A percentile compares a stretch with the other conserved stretches of the same genome.
Conservation (phyloP, 1,139 yeast species). For the Blastobotrys ciferrii region DNA sequence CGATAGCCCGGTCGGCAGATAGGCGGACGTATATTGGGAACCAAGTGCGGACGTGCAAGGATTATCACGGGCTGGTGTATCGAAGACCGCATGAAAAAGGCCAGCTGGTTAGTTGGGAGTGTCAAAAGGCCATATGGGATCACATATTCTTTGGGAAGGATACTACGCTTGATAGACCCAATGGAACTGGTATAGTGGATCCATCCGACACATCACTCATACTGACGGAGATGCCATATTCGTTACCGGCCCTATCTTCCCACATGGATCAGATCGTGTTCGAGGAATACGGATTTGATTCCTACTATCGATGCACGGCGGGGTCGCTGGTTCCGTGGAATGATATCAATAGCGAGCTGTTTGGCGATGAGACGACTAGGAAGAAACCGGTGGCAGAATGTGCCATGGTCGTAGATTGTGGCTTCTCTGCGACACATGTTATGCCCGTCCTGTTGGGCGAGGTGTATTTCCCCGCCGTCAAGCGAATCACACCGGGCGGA, state of each 20-base stretch:
- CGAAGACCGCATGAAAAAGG: slow-evolving; percentile 84
- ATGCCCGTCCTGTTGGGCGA: slow-evolving; percentile 80
- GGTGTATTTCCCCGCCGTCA: slow-evolving; percentile 74
- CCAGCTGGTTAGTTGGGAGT: slow-evolving; percentile 87
- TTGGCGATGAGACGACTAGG: slow-evolving; percentile 16
- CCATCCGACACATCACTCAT: slow-evolving; percentile 52
- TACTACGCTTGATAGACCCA: slow-evolving; percentile 28
- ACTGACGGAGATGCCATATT: slow-evolving; percentile 76
- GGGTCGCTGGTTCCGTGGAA: slow-evolving; percentile 75
- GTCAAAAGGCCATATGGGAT: slow-evolving; percentile 94
- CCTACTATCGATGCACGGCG: slow-evolving; percentile 61
- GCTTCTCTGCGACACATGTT: slow-evolving; percentile 84
- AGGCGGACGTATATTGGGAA: slow-evolving; percentile 74
- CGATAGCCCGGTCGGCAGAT: slow-evolving; percentile 73
- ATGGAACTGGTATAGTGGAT: slow-evolving; percentile 34
- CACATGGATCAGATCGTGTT: slow-evolving; percentile 90
- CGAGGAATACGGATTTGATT: slow-evolving; percentile 85
- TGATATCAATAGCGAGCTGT: slow-evolving; percentile 21
- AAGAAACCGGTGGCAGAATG: slow-evolving; percentile 50
- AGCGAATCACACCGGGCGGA: slow-evolving; percentile 81
- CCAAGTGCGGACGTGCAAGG: slow-evolving; percentile 57
- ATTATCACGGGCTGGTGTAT: slow-evolving; percentile 71
- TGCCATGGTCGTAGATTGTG: slow-evolving; percentile 80
- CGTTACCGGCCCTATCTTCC: slow-evolving; percentile 76
- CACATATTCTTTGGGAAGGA: slow-evolving; percentile 52